Percentiles rank a stretch among this genome's conserved stretches.
Evolutionary conservation across 768 basidiomycete genomes (phyloP).

Genomic region (Chalciporus sphaerocephalus): DNA sequence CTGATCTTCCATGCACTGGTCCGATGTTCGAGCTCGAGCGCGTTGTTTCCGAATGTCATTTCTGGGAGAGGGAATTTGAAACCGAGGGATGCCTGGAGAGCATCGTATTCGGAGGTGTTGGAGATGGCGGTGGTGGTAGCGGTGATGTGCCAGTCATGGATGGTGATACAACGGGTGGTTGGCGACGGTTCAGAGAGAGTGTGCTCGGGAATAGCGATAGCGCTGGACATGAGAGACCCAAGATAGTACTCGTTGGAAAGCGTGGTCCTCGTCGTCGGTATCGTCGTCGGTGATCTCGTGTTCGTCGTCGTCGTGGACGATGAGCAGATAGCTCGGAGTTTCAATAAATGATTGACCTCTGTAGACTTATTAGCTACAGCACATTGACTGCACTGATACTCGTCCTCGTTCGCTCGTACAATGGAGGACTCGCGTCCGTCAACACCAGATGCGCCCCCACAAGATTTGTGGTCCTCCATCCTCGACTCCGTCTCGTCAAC

Average conservation of each 20-base stretch:
- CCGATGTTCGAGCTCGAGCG: conserved; percentile 60
- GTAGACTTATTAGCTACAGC: not conserved
- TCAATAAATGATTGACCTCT: no score
- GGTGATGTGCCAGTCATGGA: conserved; percentile 66
- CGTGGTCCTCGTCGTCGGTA: not conserved
- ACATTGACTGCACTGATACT: no score
- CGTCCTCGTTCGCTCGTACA: not conserved
- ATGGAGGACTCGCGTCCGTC: conserved; percentile 52
- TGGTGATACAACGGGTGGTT: conserved; percentile 63
- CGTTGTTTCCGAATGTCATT: conserved; percentile 93
- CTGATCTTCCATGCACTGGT: conserved; percentile 58
- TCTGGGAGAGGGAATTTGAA: conserved; percentile 77
- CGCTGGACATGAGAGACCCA: conserved; percentile 34
- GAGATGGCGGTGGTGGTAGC: conserved; percentile 76
- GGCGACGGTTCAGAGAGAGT: conserved; percentile 64
- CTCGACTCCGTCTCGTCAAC: conserved; percentile 81
- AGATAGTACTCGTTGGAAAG: conserved; percentile 10
- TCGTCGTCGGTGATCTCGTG: not conserved
- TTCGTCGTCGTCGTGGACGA: conserved; percentile 9
- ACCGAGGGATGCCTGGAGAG: conserved; percentile 56
- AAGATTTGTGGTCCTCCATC: conserved; percentile 91
- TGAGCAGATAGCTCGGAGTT: conserved; percentile 22
- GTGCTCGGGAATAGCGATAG: conserved; percentile 54
- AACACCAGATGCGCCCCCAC: conserved; percentile 69
- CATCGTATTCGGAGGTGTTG: conserved; percentile 69